Base-by-base conservation (phyloP, 345 rosid species). In the Iberis pinnata region DNA sequence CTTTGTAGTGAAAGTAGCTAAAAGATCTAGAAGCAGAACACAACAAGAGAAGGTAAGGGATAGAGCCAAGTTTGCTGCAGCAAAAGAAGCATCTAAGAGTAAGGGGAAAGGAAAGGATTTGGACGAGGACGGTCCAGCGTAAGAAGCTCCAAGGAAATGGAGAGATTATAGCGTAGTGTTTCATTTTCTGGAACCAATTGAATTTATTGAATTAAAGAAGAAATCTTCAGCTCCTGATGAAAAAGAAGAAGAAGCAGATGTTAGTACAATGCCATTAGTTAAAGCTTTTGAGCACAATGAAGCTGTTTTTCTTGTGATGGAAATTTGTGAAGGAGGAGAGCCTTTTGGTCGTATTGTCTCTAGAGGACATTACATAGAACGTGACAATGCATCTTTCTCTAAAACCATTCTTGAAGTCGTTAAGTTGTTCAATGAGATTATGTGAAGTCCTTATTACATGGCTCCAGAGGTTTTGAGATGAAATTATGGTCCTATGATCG, bases 111-210 rank as follows among this genome's bases (percentile, higher is more conserved):
- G 92, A 26, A 89, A 78, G 65, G 18, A 39, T n/a, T 60, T 53
- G 6, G 96, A 82, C 43, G 92, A 86, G 42, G 96, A 90, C 49
- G 96, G 86, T 11, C 63, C 76, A 24, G 15, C 58, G 38, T 60
- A 62, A 12, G 96, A 84, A 61, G 96, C 87, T 18, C 96, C 96
- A 4, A 78, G 67, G 70, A 84, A 79, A 43, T 90, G 98, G 98
- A 88, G 76, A 69, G 98, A 90, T 63, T 84, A 90, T 59, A 84
- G 71, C 26, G 96, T 90, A 25, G 93, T 71, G 75, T 90, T 90
- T 55, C 98, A 87, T 80, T 87, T 90, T 56, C 96, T 95, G 8
- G 96, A 90, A 62, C 95, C 96, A 18, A 87, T n/a, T n/a, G n/a
- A n/a, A n/a, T n/a, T n/a, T n/a, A n/a, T n/a, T n/a, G n/a, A n/a